Evolutionary conservation across 2,329 filamentous ascomycete genomes (phyloP).

Genomic region (Metarhizium humberi): DNA sequence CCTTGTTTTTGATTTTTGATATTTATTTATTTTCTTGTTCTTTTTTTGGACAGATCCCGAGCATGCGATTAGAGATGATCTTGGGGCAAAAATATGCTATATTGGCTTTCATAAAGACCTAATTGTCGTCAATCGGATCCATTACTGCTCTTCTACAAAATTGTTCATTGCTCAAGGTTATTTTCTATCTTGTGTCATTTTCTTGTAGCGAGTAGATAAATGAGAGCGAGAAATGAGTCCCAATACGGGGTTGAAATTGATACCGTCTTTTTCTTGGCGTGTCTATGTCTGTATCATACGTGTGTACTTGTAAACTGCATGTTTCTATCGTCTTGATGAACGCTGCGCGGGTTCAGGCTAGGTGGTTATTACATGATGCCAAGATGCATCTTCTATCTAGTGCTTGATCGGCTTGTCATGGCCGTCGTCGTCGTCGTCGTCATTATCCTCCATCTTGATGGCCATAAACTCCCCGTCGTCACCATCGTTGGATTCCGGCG

Average conservation of each 20-base stretch:
- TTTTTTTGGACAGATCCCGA: constrained; percentile 9
- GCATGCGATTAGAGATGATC: constrained; percentile 10
- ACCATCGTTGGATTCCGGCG: background rate
- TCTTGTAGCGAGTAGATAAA: background rate
- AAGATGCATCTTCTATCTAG: no score
- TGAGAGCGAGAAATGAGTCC: background rate
- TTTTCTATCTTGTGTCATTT: constrained; percentile 4
- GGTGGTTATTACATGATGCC: no score
- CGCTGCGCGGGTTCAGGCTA: background rate
- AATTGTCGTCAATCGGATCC: background rate
- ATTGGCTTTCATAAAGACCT: background rate
- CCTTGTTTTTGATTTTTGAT: constrained; percentile 9
- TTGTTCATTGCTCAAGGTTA: background rate
- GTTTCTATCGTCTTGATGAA: no score
- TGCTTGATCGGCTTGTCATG: background rate
- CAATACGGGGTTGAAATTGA: background rate
- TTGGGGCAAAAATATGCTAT: background rate
- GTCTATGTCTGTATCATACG: background rate
- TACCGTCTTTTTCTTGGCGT: background rate
- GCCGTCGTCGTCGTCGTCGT: constrained; percentile 7
- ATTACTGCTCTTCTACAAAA: background rate
- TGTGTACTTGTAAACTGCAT: no score
- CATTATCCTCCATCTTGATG: constrained; percentile 14
- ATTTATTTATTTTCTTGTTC: constrained; percentile 5
- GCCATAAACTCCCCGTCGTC: constrained; percentile 3